These are phyloP conservation scores for Penicillium sp. DNA, from an alignment of 2,329 filamentous ascomycete genomes.

Conservation along the genomic window DNA sequence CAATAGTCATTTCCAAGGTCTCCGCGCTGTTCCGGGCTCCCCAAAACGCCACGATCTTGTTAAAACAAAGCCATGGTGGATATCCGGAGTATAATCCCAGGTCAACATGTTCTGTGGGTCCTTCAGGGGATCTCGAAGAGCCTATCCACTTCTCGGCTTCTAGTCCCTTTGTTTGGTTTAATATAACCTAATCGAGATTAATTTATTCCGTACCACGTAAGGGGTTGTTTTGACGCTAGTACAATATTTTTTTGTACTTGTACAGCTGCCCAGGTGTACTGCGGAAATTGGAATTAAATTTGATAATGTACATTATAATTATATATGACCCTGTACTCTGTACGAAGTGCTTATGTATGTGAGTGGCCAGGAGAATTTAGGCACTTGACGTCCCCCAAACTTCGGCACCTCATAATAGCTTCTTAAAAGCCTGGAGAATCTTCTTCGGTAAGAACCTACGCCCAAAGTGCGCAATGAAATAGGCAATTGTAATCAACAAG, in stretches of 20 bases:
- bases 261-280: too few species aligned
- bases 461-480: background rate
- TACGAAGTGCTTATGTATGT: background rate
- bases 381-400: background rate
- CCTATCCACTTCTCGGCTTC: background rate
- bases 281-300: background rate
- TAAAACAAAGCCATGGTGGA: too few species aligned
- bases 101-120: background rate
- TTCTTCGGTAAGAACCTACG: background rate
- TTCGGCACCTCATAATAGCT: background rate
- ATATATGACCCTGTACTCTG: background rate
- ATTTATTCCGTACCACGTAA: background rate
- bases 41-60: too few species aligned
- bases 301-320: background rate
- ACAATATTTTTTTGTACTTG: too few species aligned
- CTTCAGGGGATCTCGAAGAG: background rate
- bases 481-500: background rate
- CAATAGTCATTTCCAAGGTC: too few species aligned
- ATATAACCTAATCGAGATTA: background rate
- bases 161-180: background rate
- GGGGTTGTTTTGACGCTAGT: background rate
- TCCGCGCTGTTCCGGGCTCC: too few species aligned
- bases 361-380: too few species aligned
- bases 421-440: background rate
- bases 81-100: too few species aligned